Base-by-base conservation (phyloP, 2,329 filamentous ascomycete genomes). In the Diaporthe aspalathi region DNA sequence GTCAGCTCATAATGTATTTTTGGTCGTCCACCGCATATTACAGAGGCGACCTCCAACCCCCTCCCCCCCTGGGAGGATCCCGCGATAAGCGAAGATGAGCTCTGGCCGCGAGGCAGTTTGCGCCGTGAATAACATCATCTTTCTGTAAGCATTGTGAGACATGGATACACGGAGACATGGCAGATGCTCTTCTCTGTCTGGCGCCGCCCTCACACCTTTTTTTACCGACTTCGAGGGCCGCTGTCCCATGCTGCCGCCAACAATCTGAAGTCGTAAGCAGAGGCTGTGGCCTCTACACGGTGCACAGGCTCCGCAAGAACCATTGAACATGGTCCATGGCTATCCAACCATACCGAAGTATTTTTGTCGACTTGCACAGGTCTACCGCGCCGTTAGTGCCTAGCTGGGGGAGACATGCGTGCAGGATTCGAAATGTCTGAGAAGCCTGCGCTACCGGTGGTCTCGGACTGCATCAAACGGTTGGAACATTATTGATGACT, bases 401-500 rank as follows among this genome's bases (percentile, higher is more conserved):
- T 50, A 50, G 60, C 60, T n/a, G n/a, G 60, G 38, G 29, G 60
- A 27, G 29, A 38, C 43, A 27, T 45, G 24, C 20, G 43, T 45
- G 43, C 27, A 49, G 27, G 43, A 63, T 35, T 63, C 29, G 45
- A 50, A 24, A 65, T 38, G 60, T 50, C 45, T 65, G 29, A 11
- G 60, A 38, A 50, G 29, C n/a, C 14, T 16, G 43, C 60, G 45
- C 32, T 50, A 45, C n/a, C 60, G 24, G 27, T 49, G 45, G 60
- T 65, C 60, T 65, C 43, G 29, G 57, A 49, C 29, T 32, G n/a
- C 27, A 32, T 47, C 24, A 62, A 62, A 47, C 24, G 17, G 20
- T n/a, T n/a, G 57, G 40, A 27, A 65, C 45, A 65, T 65, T 50
- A 65, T 65, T 50, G 45, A 65, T n/a, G 60, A 50, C n/a, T 47